phyloP scores from a whole-genome alignment of 306 rosid genomes.

The Trifolium pratense region DNA sequence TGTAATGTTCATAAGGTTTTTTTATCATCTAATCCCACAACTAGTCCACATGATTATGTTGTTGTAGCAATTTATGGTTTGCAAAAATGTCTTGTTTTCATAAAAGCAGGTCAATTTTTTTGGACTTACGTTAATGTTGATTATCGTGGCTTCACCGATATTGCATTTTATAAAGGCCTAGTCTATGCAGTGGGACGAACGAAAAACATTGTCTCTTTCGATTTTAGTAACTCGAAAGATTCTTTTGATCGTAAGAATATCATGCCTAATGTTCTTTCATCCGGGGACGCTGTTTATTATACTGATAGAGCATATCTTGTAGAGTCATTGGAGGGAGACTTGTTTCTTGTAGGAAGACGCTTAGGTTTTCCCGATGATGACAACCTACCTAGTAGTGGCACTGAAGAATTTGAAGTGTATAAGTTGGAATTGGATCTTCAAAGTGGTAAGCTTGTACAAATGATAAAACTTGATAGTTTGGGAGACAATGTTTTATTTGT shows the following conservation, averaged over 20 bases:
- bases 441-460: not conserved
- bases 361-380: not conserved
- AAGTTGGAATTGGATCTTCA: not conserved
- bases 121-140: not conserved
- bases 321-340: not conserved
- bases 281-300: not conserved
- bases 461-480: not conserved
- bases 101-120: not conserved
- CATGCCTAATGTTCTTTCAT: not conserved
- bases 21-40: not conserved
- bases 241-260: too few relatives aligned
- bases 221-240: not conserved
- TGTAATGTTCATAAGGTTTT: not conserved
- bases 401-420: not conserved
- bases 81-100: not conserved
- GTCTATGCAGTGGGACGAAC: not conserved
- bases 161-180: not conserved
- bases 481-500: not conserved
- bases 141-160: not conserved
- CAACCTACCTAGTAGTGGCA: not conserved
- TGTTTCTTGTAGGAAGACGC: not conserved
- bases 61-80: not conserved
- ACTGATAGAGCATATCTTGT: not conserved
- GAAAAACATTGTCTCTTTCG: not conserved
- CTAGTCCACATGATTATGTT: not conserved